These are phyloP conservation scores for Massarina eburnea DNA, from an alignment of 2,329 filamentous ascomycete species.

Conservation along the genomic window DNA sequence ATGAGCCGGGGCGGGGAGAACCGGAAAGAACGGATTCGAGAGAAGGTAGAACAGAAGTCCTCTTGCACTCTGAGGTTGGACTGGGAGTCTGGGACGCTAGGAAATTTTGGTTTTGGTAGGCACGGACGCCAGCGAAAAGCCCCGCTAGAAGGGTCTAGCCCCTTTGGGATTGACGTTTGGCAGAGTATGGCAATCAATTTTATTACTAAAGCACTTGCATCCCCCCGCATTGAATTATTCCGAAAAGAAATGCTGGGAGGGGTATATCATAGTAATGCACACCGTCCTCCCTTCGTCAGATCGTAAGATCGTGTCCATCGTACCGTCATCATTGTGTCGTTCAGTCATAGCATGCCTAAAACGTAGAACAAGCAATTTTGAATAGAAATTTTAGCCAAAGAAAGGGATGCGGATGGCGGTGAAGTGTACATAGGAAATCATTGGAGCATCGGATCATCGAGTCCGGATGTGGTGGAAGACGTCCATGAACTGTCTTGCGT, in stretches of 20 bases:
- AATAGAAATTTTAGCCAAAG: background rate
- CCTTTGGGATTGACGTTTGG: background rate
- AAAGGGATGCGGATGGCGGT: background rate
- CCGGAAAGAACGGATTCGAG: constrained; percentile 5
- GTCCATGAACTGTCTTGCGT: constrained; percentile 33
- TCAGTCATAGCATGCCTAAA: background rate
- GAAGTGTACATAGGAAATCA: background rate
- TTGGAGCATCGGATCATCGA: background rate
- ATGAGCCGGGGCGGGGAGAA: constrained; percentile 1
- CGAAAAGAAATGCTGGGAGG: constrained; percentile 19
- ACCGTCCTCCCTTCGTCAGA: constrained; percentile 29
- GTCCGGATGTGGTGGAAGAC: constrained; percentile 33
- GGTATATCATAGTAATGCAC: constrained; percentile 38
- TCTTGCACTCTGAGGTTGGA: constrained; percentile 15
- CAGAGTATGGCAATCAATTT: background rate
- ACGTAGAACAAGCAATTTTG: background rate
- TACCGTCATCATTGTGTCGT: constrained; percentile 11
- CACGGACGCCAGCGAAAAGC: constrained; percentile 18
- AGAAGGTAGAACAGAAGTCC: constrained; percentile 10
- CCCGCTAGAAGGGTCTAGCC: constrained; percentile 8
- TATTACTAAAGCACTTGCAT: background rate
- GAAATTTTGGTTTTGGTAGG: constrained; percentile 33
- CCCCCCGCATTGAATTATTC: background rate
- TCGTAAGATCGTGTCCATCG: constrained; percentile 28
- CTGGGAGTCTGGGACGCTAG: constrained; percentile 3